Evolutionary conservation across 768 basidiomycete species (phyloP).

Genomic region (Paxillus involutus): DNA sequence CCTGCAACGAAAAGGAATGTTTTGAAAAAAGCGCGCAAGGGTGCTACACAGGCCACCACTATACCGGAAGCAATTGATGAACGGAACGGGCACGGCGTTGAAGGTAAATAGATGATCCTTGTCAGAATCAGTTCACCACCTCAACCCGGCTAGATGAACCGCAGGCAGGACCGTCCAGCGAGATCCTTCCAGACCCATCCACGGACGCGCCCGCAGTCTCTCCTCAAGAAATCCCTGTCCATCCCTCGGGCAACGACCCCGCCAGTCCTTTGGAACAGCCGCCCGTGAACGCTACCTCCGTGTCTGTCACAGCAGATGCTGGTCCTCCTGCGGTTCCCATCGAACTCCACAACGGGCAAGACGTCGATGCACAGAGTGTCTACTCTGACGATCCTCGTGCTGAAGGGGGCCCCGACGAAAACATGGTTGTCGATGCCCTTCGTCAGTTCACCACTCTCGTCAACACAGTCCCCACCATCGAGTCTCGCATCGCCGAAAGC

Average conservation of each 20-base stretch:
- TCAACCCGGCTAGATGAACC: slow-evolving; percentile 10
- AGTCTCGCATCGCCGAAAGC: slow-evolving; percentile 19
- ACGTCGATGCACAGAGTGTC: neutral
- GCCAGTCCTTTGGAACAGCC: neutral
- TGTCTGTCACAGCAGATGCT: neutral
- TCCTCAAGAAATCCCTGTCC: neutral
- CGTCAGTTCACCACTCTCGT: slow-evolving; percentile 24
- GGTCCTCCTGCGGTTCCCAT: neutral
- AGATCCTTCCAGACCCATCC: neutral
- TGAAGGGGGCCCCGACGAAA: slow-evolving; percentile 18
- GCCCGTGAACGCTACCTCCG: neutral
- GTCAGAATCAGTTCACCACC: neutral
- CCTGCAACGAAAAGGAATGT: neutral
- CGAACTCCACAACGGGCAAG: neutral
- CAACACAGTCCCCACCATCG: slow-evolving; percentile 19
- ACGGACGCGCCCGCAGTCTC: neutral
- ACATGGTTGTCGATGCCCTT: slow-evolving; percentile 29
- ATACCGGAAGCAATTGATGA: neutral
- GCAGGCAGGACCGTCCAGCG: slow-evolving; percentile 1
- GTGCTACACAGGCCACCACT: neutral
- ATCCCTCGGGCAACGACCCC: neutral
- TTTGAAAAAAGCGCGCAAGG: neutral
- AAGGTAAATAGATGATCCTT: slow-evolving; percentile 1
- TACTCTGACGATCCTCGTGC: neutral
- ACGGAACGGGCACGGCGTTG: neutral